Evolutionary conservation across 768 basidiomycete species (phyloP), one percentile per base, ranked within the genome.

Genomic region (Boletus pseudo-olivaceus): DNA sequence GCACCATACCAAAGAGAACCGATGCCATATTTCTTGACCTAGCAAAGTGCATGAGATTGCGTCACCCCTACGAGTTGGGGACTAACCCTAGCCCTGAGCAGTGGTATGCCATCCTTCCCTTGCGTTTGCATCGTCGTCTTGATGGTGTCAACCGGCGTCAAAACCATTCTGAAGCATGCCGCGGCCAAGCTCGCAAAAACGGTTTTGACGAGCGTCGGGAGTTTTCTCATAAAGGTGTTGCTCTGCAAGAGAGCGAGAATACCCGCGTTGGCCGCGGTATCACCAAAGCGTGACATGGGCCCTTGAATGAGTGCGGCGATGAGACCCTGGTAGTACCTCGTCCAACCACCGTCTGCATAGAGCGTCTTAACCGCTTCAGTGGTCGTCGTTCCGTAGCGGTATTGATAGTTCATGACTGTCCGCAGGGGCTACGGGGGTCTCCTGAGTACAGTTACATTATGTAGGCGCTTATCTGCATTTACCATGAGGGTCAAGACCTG

Each of bases 321-420:
- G 34, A 98, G 80, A 7, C 96, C 96, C 59, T 90, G 86, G 70
- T 97, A 98, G 71, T 88, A 97, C 40, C 95, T 81, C 35, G 80
- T 74, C 75, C 80, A 87, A 9, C 92, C 91, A 14, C 93, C 93
- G 55, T 93, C 88, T 2, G 71, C 72, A 67, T 88, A 88, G 17
- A 95, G 82, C 4, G 82, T 90, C 45, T 71, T 68, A 53, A 78
- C 81, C 12, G 90, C 86, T 37, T 78, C 72, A 0, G 82, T 83
- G 7, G 84, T 84, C 2, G 83, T 80, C 2, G 87, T 87, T n/a
- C 94, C 94, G 66, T 84, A 94, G 49, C 87, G 83, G 68, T 94
- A 93, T 73, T 94, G 93, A 67, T 90, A 97, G 76, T 98, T 98
- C 96, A 98, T 98, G 51, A 94, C 80, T 3, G 95, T 97, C n/a